Base-by-base conservation (phyloP, 2,329 filamentous ascomycete species). In the Fonsecaea pugnacius region DNA sequence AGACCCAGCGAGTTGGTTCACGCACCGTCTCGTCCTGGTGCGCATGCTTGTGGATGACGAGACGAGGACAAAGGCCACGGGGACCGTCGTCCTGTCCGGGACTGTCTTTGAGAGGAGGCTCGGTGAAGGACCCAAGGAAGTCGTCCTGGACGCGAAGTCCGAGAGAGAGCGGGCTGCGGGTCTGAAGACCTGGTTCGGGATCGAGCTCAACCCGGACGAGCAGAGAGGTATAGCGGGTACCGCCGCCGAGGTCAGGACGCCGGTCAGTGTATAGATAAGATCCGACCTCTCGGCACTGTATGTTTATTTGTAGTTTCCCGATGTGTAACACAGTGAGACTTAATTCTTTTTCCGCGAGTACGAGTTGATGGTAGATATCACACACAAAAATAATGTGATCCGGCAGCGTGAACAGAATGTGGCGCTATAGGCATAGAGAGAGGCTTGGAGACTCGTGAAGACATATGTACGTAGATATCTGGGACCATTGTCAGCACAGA, bases 111-210 rank as follows among this genome's bases (percentile, higher is more conserved):
- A 66, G 55, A 60, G 66, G 33, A 46, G 64, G 21, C 5, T 59
- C 2, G 57, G 30, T 1, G 18, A 60, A 12, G 65, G 56, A 2
- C 88, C 88, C 75, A 84, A 82, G 16, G 76, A 78, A 65, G 70
- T 83, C 12, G 70, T 87, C 9, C 73, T 77, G 65, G 76, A 74
- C 50, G 81, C 84, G 63, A 73, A 74, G 69, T 83, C 67, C 0
- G 87, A 89, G 70, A 73, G 73, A 8, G 84, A 87, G 72, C 79
- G 85, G 50, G 74, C 87, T n/a, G 65, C 75, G 62, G 83, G 78
- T 10, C 70, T 88, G 67, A 78, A 76, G 58, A 78, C 81, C 66
- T 80, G 79, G 71, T 87, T 88, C 75, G 81, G 76, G 12, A 81
- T 88, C 66, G 74, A 76, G 35, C 73, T 88, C 65, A 80, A 76